Evolutionary conservation across 1,284 basidiomycete species (phyloP), one percentile per base, ranked within the genome.

Genomic region (Ceratobasidium papillatum): DNA sequence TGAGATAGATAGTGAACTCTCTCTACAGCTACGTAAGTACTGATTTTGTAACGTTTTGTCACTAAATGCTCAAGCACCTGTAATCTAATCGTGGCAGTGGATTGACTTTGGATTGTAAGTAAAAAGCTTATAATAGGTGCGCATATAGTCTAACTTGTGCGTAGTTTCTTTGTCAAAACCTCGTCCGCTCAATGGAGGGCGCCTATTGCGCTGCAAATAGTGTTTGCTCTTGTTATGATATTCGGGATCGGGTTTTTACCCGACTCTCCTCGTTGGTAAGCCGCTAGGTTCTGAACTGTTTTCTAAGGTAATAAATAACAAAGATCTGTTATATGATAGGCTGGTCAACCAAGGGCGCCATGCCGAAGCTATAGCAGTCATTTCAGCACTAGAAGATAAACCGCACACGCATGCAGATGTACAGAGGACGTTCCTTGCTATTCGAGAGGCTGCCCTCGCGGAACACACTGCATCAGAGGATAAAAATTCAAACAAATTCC

Each of bases 261-360:
- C 49, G 91, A 92, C 80, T 91, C 90, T 11, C 91, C 91, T 12
- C 85, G 91, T 80, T 93, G 88, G 86, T 82, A 85, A 1, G 85
- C 84, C 14, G 27, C 41, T 41, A 22, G 22, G 19, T 51, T 61
- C 71, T 14, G 7, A 14, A 7, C 3, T 3, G 45, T 9, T 47
- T 11, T n/a, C 19, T 11, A 27, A 25, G n/a, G 36, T 30, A 27
- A 22, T 36, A n/a, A 54, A 54, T 17, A 38, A 12, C 19, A 12
- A n/a, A 47, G 19, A 9, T 47, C 3, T 4, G 11, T n/a, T 36
- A 17, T 30, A 38, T 41, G 19, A 3, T 38, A 80, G 84, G 90
- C 86, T 92, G 19, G 82, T 90, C 45, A 89, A 88, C 79, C 85
- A 87, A 58, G 88, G 88, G 17, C 85, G 87, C 49, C 83, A 87